phyloP scores from a whole-genome alignment of 2,329 filamentous ascomycete species.

The Nemania bipapillata region DNA sequence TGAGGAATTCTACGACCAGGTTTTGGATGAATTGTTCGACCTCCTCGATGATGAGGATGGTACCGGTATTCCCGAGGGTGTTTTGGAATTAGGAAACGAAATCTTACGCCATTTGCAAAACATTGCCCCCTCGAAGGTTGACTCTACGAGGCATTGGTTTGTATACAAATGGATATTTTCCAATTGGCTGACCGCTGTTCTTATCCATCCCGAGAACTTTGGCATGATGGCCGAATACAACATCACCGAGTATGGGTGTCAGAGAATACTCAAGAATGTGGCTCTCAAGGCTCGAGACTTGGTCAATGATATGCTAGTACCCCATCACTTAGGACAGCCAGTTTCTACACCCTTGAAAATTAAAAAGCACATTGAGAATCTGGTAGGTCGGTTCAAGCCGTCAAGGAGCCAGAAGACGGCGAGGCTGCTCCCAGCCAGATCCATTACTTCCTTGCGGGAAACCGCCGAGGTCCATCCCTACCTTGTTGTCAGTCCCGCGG shows the following conservation, averaged over 20 bases:
- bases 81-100: conserved; percentile 84
- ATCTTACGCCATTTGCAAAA: conserved; percentile 80
- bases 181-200: conserved; percentile 81
- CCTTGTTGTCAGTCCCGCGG: conserved; percentile 80
- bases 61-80: conserved; percentile 85
- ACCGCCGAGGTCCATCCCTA: conserved; percentile 83
- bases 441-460: conserved; percentile 76
- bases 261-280: conserved; percentile 82
- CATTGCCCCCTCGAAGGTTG: conserved; percentile 66
- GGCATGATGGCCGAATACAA: conserved; percentile 87
- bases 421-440: conserved; percentile 75
- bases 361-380: conserved; percentile 75
- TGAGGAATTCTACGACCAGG: conserved; percentile 87
- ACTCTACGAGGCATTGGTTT: conserved; percentile 82
- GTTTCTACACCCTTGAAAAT: conserved; percentile 72
- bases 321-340: conserved; percentile 63
- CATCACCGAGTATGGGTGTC: conserved; percentile 88
- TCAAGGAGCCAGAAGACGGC: conserved; percentile 62
- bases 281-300: conserved; percentile 81
- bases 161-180: conserved; percentile 93
- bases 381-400: conserved; percentile 72
- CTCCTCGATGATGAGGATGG: conserved; percentile 85
- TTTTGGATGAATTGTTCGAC: conserved; percentile 83
- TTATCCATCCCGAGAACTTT: conserved; percentile 87
- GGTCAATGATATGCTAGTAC: conserved; percentile 77